phyloP scores from a whole-genome alignment of 192 early-diverging fungal genomes.

The Linderina pennispora region DNA sequence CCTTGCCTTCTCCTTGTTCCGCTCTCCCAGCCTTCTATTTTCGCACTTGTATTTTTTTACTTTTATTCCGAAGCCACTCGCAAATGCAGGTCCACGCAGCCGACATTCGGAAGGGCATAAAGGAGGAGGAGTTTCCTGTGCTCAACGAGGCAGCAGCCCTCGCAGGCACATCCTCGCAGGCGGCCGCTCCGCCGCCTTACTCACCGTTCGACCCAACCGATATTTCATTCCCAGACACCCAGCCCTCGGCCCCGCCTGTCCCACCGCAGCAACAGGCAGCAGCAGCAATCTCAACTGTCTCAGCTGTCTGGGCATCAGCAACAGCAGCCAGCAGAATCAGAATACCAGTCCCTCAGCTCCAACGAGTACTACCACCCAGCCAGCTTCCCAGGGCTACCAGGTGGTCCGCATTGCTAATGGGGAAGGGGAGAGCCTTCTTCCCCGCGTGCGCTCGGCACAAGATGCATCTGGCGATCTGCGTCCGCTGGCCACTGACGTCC shows the following conservation, averaged over 20 bases:
- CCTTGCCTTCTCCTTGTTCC: too few species aligned
- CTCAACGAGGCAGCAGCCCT: slow-evolving; percentile 2
- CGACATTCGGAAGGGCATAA: not conserved
- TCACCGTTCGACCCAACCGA: not conserved
- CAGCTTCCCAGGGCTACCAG: slow-evolving; percentile 41
- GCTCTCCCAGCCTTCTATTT: too few species aligned
- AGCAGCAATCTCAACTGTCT: not conserved
- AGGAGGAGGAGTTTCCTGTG: slow-evolving; percentile 20
- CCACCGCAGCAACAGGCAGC: not conserved
- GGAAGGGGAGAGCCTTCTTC: slow-evolving; percentile 17
- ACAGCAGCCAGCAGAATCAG: not conserved
- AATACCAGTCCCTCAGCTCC: not conserved
- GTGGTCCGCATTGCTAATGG: slow-evolving; percentile 23
- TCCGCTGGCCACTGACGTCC: too few species aligned
- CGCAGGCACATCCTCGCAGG: not conserved
- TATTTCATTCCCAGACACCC: not conserved
- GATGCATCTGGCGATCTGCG: too few species aligned
- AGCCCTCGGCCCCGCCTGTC: not conserved
- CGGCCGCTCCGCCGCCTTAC: not conserved
- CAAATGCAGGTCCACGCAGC: slow-evolving; percentile 4
- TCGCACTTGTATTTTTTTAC: too few species aligned
- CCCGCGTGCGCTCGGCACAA: too few species aligned
- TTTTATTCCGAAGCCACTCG: too few species aligned
- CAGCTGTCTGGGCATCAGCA: not conserved
- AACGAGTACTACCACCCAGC: slow-evolving; percentile 38